Evolutionary conservation across 331 rosid genomes (phyloP).

Genomic region (Rosa hybrid): DNA sequence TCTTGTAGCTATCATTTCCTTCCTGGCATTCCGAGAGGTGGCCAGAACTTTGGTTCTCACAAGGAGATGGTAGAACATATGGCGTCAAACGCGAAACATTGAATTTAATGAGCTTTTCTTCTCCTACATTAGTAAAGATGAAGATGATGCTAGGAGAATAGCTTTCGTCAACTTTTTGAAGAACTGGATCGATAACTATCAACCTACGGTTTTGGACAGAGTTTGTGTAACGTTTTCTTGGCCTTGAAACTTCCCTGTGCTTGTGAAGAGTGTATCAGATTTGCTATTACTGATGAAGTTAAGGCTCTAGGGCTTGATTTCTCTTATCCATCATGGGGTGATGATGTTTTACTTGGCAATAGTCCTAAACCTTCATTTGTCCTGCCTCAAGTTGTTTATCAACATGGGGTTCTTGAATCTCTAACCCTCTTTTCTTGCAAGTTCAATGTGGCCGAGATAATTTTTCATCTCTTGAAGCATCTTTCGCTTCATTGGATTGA

Average conservation of each 20-base stretch:
- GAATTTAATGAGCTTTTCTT: no score
- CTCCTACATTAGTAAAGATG: no score
- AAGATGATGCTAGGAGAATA: no score
- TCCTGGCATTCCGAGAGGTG: no score
- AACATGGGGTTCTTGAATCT: slow-evolving; percentile 20
- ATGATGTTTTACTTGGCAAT: not conserved
- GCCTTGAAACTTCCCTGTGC: slow-evolving; percentile 7
- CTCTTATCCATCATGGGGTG: slow-evolving; percentile 37
- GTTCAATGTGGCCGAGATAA: slow-evolving; percentile 7
- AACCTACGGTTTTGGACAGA: not conserved
- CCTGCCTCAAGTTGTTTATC: slow-evolving; percentile 30
- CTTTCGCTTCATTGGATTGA: slow-evolving; percentile 42
- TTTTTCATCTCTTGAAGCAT: slow-evolving; percentile 20
- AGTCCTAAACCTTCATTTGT: not conserved
- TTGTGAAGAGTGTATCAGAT: slow-evolving; percentile 22
- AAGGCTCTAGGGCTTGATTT: slow-evolving; percentile 43
- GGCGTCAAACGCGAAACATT: no score
- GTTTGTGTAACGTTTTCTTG: slow-evolving; percentile 26
- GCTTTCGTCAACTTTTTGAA: no score
- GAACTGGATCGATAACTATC: no score
- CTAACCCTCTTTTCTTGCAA: slow-evolving; percentile 38
- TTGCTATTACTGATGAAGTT: slow-evolving; percentile 9
- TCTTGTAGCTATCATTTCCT: no score
- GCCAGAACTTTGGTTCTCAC: no score
- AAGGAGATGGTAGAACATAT: no score